Conservation (phyloP, 352 stramenopile genomes). For the Phytophthora niederhauseri region DNA sequence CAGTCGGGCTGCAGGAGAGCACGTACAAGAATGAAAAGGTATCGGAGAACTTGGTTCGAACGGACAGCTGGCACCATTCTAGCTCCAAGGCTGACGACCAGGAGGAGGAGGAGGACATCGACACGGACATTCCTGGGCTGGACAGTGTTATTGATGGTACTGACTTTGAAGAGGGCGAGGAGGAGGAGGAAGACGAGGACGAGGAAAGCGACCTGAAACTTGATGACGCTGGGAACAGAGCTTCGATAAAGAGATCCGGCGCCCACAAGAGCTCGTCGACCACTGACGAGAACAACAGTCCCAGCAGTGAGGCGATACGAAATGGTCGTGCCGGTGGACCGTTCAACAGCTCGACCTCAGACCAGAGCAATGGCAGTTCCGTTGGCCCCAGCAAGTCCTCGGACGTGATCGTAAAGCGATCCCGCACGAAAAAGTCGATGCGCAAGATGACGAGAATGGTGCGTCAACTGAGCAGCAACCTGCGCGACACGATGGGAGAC, state of each 20-base stretch:
- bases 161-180: constrained; percentile 37
- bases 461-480: constrained; percentile 67
- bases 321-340: constrained; percentile 9
- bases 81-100: constrained; percentile 35
- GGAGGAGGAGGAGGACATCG: constrained; percentile 21
- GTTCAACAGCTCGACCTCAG: constrained; percentile 11
- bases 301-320: constrained; percentile 17
- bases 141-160: constrained; percentile 29
- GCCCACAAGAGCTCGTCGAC: constrained; percentile 11
- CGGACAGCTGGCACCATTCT: constrained; percentile 28
- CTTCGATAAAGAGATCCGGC: constrained; percentile 9
- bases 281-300: constrained; percentile 23
- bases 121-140: constrained; percentile 11
- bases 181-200: constrained; percentile 25
- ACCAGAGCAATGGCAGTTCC: constrained; percentile 9
- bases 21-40: constrained; percentile 68
- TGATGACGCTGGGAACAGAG: constrained; percentile 13
- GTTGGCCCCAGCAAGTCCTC: constrained; percentile 23
- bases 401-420: constrained; percentile 71
- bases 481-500: constrained; percentile 64
- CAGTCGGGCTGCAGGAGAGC: constrained; percentile 82
- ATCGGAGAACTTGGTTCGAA: constrained; percentile 31
- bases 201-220: constrained; percentile 18
- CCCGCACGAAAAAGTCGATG: constrained; percentile 70
- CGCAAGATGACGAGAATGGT: constrained; percentile 70